A percentile compares a stretch with the other conserved stretches of the same genome.
Evolutionary conservation across 306 rosid genomes (phyloP).

Genomic region (Pyrus communis): DNA sequence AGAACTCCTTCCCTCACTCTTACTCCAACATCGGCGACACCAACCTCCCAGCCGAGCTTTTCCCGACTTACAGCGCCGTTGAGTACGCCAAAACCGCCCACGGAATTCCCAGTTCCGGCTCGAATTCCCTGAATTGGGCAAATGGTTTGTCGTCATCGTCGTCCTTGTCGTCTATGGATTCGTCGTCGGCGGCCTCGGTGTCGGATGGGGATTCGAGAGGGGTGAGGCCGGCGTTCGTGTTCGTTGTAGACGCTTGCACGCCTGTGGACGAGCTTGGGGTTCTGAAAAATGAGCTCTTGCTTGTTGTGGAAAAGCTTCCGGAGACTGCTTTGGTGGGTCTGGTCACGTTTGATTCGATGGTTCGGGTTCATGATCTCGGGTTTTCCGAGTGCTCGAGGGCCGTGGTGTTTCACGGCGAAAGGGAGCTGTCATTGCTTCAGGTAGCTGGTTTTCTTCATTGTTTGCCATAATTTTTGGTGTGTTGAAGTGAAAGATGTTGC

Average conservation of each 20-base stretch:
- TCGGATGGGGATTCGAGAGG: background rate
- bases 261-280: background rate
- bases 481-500: background rate
- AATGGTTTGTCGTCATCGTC: background rate
- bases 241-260: background rate
- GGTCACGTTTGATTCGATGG: conserved; percentile 76
- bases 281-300: conserved; percentile 57
- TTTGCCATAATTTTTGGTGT: background rate
- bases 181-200: background rate
- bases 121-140: background rate
- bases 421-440: conserved; percentile 59
- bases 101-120: background rate
- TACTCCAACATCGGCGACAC: conserved; percentile 62
- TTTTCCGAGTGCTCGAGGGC: conserved; percentile 55
- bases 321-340: conserved; percentile 54
- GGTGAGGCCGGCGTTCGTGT: background rate
- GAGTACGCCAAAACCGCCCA: background rate
- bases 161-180: background rate
- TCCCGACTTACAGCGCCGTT: background rate
- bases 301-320: conserved; percentile 52
- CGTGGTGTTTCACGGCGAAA: conserved; percentile 46
- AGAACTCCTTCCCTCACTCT: conserved; percentile 64
- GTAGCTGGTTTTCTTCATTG: conserved; percentile 18
- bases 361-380: conserved; percentile 55
- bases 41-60: conserved; percentile 18